Conservation (phyloP, 345 rosid genomes). For the Atalantia buxifolia region DNA sequence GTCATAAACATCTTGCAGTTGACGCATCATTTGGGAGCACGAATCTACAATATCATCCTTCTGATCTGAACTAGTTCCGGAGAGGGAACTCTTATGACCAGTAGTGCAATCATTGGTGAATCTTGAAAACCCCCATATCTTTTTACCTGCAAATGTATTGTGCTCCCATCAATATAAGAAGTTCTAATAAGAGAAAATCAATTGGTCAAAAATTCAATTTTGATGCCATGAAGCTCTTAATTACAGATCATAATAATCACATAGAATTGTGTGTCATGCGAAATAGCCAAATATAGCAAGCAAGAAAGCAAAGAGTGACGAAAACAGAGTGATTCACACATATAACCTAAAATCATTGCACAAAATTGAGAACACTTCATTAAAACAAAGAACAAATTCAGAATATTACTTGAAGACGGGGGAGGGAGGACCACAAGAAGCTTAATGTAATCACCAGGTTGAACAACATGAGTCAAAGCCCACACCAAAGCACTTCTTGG, state of each 20-base stretch:
- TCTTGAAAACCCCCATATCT: slow-evolving; percentile 80
- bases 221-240: background rate
- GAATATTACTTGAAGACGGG: slow-evolving; percentile 48
- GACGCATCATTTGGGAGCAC: slow-evolving; percentile 88
- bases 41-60: slow-evolving; percentile 76
- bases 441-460: slow-evolving; percentile 81
- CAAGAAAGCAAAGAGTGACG: background rate
- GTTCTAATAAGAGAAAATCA: background rate
- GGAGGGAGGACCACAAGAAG: slow-evolving; percentile 84
- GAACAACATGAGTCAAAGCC: slow-evolving; percentile 94
- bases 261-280: background rate
- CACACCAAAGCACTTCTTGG: slow-evolving; percentile 76
- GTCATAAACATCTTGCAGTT: slow-evolving; percentile 87
- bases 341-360: background rate
- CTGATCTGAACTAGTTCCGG: slow-evolving; percentile 65
- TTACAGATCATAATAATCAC: too few species aligned
- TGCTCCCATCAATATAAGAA: slow-evolving; percentile 2
- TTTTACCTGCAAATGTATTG: slow-evolving; percentile 52
- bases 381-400: background rate
- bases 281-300: background rate
- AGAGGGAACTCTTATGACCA: slow-evolving; percentile 55
- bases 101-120: slow-evolving; percentile 86
- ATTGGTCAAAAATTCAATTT: background rate
- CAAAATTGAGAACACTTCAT: background rate
- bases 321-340: background rate